Percentiles rank a stretch among this genome's conserved stretches.
These are phyloP conservation scores for Vitis riparia DNA, from an alignment of 164 flowering plant species.

Conservation along the genomic window DNA sequence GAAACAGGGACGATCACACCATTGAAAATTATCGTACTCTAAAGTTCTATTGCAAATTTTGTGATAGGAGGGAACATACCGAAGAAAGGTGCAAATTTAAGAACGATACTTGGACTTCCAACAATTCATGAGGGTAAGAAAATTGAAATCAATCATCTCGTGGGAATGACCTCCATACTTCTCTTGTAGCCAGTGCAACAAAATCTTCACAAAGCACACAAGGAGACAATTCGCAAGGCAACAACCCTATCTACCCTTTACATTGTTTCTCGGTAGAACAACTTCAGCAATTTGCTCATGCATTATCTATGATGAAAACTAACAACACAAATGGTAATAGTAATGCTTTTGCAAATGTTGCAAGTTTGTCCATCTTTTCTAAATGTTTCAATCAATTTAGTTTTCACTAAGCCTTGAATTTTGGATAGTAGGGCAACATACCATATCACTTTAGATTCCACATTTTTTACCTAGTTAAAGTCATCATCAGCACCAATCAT, in stretches of 20 bases:
- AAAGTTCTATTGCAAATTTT: slow-evolving; percentile 8
- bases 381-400: slow-evolving; percentile 2
- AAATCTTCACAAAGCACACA: background rate
- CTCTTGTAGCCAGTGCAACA: background rate
- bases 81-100: slow-evolving; percentile 6
- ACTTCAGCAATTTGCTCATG: background rate
- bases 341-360: slow-evolving; percentile 4
- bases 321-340: background rate
- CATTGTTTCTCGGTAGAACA: background rate
- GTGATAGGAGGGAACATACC: slow-evolving; percentile 1
- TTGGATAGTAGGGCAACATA: slow-evolving; percentile 9
- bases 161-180: background rate
- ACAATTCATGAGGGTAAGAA: background rate
- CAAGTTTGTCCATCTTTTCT: slow-evolving; percentile 3
- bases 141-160: background rate
- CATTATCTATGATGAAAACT: background rate
- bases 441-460: slow-evolving; percentile 2
- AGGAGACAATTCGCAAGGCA: background rate
- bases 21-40: slow-evolving; percentile 7
- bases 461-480: background rate
- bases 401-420: slow-evolving; percentile 4
- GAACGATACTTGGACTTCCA: background rate
- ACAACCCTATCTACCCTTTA: background rate
- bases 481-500: background rate
- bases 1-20: slow-evolving; percentile 11